phyloP scores from a whole-genome alignment of 352 stramenopile genomes.

The Blastocystis sp. region DNA sequence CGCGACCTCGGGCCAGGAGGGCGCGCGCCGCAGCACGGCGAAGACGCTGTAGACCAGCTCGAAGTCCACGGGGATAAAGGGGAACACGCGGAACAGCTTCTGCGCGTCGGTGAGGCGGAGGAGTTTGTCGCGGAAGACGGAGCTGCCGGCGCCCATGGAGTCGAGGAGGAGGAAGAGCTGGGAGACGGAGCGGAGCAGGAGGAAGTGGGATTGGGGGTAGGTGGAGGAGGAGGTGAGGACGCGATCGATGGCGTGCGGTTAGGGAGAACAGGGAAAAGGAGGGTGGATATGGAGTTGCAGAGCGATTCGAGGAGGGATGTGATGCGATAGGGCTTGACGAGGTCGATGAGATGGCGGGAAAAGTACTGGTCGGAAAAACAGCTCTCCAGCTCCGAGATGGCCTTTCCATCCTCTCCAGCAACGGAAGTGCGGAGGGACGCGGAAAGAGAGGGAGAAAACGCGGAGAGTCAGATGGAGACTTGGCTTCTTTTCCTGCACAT shows the following conservation, averaged over 20 bases:
- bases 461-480: neutral
- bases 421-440: neutral
- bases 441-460: neutral
- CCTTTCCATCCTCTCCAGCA: neutral
- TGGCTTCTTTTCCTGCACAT: slow-evolving; percentile 5
- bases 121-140: neutral
- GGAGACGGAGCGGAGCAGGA: neutral
- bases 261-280: neutral
- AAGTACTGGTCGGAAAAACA: slow-evolving; percentile 1
- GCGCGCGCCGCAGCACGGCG: neutral
- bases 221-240: neutral
- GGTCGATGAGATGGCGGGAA: neutral
- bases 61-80: slow-evolving; percentile 10
- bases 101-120: slow-evolving; percentile 18
- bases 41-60: slow-evolving; percentile 19
- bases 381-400: neutral
- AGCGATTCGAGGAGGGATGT: neutral
- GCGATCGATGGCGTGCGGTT: neutral
- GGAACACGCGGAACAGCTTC: slow-evolving; percentile 50
- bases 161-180: slow-evolving; percentile 32
- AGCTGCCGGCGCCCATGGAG: neutral
- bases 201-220: neutral
- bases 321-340: neutral
- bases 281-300: slow-evolving; percentile 11
- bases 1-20: neutral